Conservation (phyloP, 2,329 filamentous ascomycete genomes). For the Clarireedia hainanense region DNA sequence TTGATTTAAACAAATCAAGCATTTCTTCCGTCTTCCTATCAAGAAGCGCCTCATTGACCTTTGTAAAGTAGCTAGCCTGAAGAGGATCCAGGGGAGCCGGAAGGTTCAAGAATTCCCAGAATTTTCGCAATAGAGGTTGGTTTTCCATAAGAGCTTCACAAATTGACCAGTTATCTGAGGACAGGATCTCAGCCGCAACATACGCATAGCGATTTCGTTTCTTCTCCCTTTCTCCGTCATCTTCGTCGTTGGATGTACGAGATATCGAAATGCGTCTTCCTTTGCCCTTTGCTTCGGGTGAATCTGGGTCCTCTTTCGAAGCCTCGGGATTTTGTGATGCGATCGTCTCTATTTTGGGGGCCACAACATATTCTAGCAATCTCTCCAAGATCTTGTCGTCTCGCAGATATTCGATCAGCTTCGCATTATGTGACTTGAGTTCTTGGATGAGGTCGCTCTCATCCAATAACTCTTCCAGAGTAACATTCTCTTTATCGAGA, state of each 20-base stretch:
- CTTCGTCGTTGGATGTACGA: constrained; percentile 39
- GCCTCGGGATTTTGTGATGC: constrained; percentile 44
- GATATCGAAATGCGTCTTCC: constrained; percentile 44
- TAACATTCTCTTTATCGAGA: constrained; percentile 91
- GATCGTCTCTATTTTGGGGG: constrained; percentile 59
- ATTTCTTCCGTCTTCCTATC: constrained; percentile 98
- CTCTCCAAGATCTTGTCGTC: constrained; percentile 78
- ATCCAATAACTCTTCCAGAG: constrained; percentile 89
- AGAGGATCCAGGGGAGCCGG: constrained; percentile 83
- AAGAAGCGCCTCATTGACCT: constrained; percentile 94
- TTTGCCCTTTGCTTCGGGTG: constrained; percentile 41
- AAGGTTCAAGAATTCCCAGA: constrained; percentile 84
- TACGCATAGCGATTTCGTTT: constrained; percentile 90
- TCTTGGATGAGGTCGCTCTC: constrained; percentile 96
- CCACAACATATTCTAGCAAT: constrained; percentile 85
- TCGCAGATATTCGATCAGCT: constrained; percentile 91
- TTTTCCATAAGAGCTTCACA: constrained; percentile 88
- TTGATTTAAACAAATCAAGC: constrained; percentile 77
- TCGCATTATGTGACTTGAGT: constrained; percentile 95
- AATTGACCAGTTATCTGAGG: constrained; percentile 95
- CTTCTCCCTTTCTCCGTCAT: constrained; percentile 76
- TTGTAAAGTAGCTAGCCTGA: constrained; percentile 96
- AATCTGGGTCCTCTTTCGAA: constrained; percentile 43
- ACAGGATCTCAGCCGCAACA: constrained; percentile 85
- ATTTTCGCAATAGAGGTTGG: constrained; percentile 66